Evolutionary conservation across 164 flowering plant genomes (phyloP).

Genomic region (Vitis labrusca): DNA sequence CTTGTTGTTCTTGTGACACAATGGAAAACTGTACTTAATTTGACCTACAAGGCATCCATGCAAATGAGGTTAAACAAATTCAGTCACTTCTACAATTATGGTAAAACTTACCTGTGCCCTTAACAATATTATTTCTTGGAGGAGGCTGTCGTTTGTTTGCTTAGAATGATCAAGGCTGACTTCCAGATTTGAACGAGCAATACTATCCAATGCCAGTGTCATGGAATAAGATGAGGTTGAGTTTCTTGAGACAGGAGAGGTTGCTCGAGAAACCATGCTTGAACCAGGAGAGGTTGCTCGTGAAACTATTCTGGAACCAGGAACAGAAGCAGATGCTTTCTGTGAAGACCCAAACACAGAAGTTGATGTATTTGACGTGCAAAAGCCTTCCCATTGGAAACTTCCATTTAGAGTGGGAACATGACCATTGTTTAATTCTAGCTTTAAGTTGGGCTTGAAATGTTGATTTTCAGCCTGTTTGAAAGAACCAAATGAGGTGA

Average conservation of each 20-base stretch:
- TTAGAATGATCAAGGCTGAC: slow-evolving; percentile 35
- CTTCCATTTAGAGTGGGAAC: slow-evolving; percentile 36
- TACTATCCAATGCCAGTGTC: slow-evolving; percentile 21
- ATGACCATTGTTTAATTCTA: slow-evolving; percentile 27
- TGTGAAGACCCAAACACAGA: slow-evolving; percentile 30
- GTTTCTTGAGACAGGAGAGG: slow-evolving; percentile 57
- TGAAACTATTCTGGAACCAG: slow-evolving; percentile 45
- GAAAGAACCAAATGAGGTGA: slow-evolving; percentile 57
- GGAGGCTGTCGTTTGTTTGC: slow-evolving; percentile 40
- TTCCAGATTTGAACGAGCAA: slow-evolving; percentile 27
- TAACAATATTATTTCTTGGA: slow-evolving; percentile 54
- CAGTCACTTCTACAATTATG: no score
- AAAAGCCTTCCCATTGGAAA: slow-evolving; percentile 36
- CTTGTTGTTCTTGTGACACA: no score
- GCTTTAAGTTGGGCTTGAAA: slow-evolving; percentile 22
- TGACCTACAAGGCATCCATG: no score
- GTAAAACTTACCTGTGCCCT: slow-evolving; percentile 58
- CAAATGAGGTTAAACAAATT: no score
- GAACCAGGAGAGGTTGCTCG: no score
- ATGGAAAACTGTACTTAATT: no score
- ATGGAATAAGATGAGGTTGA: slow-evolving; percentile 43
- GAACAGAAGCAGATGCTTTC: slow-evolving; percentile 41
- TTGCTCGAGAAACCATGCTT: slow-evolving; percentile 31
- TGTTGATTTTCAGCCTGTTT: slow-evolving; percentile 39
- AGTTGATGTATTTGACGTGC: slow-evolving; percentile 35